Base-by-base conservation (phyloP, 768 basidiomycete species). In the Crassisporium funariophilum region DNA sequence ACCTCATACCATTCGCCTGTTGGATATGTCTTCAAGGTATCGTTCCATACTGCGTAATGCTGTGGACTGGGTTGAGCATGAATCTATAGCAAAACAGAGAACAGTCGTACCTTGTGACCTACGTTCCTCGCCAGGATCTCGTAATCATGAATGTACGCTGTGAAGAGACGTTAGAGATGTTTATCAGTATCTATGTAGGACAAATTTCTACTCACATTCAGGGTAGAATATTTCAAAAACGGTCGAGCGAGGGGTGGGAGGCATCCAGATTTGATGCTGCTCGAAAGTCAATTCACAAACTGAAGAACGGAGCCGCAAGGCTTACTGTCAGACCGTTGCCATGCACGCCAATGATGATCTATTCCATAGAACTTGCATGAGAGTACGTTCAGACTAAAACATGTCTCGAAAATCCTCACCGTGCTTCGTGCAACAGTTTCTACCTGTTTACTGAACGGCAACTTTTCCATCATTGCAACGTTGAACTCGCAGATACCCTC, bases 171-270 rank as follows among this genome's bases (percentile, higher is more conserved):
- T 11, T 6, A 24, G 24, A 3, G 5, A 21, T 20, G 12, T 39
- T 17, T 9, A 22, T 9, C 8, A 1, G 15, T 15, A 5, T n/a
- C n/a, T n/a, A n/a, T n/a, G n/a, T n/a, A 10, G 20, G 10, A 37
- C 13, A 15, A 8, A 16, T 34, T 12, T 15, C 19, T 20, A 44
- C 55, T 27, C 80, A 44, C 84, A 81, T 15, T 64, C 63, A 0
- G 84, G 85, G 55, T 67, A 79, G 64, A 88, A 79, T 19, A 88
- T 78, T 61, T 90, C 86, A 50, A 88, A 82, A 6, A 87, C 79
- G 8, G 85, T 79, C 10, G 83, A 77, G 16, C 77, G 65, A 4
- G 77, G 74, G 1, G 81, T 80, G 13, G 74, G 69, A 16, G 85
- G 81, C 85, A 88, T 86, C 76, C 82, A 78, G 45, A 88, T 68